Conservation (phyloP, 2,329 filamentous ascomycete species). For the Aspergillus quadrilineatus region DNA sequence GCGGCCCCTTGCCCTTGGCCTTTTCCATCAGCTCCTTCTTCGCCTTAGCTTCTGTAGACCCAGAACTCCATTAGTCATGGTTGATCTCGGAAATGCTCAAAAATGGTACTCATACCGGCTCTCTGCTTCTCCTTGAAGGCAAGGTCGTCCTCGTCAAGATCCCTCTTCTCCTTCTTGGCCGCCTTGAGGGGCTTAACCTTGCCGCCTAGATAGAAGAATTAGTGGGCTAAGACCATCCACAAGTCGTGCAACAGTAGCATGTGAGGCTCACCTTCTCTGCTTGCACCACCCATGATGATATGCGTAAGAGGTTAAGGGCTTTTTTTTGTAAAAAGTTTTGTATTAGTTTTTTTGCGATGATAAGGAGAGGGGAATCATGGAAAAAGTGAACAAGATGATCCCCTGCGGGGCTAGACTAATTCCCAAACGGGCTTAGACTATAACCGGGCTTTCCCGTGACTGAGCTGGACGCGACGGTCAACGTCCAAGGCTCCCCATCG, state of each 20-base stretch:
- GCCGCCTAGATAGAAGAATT: conserved; percentile 57
- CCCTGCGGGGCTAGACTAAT: conserved; percentile 18
- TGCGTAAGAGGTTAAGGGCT: conserved; percentile 13
- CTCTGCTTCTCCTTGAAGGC: conserved; percentile 81
- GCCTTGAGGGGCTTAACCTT: conserved; percentile 85
- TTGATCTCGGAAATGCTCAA: neutral
- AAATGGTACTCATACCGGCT: conserved; percentile 64
- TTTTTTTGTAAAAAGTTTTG: neutral
- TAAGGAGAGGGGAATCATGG: conserved; percentile 8
- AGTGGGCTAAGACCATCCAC: neutral
- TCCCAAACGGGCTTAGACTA: conserved; percentile 18
- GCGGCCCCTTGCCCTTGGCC: conserved; percentile 81
- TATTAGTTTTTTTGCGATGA: conserved; percentile 1
- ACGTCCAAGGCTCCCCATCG: conserved; percentile 4
- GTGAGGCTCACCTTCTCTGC: conserved; percentile 57
- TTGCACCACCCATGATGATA: conserved; percentile 63
- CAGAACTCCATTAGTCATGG: conserved; percentile 5
- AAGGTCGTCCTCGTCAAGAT: conserved; percentile 82
- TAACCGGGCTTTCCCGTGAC: conserved; percentile 21
- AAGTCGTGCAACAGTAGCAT: neutral
- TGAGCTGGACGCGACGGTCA: conserved; percentile 8
- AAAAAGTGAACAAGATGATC: conserved; percentile 11
- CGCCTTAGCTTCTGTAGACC: conserved; percentile 69
- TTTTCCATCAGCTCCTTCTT: conserved; percentile 80
- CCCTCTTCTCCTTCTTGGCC: conserved; percentile 79